Conservation (phyloP, 495 filamentous ascomycete species). For the Rusavskia elegans region DNA sequence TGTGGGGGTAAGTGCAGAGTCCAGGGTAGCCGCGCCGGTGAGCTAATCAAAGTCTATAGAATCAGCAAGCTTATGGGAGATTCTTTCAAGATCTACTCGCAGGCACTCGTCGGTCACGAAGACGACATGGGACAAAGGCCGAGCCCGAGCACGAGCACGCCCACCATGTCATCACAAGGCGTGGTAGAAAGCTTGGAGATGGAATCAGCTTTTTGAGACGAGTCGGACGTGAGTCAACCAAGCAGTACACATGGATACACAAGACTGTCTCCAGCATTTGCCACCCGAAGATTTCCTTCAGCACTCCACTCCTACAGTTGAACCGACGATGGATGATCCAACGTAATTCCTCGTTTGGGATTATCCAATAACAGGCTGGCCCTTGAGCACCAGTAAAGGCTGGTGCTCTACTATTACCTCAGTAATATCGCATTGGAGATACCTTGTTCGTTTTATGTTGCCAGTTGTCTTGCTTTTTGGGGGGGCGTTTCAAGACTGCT, state of each 20-base stretch:
- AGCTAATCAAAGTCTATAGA: conserved; percentile 27
- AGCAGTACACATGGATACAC: neutral
- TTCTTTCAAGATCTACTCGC: conserved; percentile 91
- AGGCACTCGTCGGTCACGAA: conserved; percentile 85
- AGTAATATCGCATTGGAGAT: neutral
- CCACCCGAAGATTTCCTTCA: neutral
- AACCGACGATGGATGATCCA: neutral
- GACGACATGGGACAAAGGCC: conserved; percentile 37
- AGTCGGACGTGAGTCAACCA: neutral
- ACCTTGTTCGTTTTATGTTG: neutral
- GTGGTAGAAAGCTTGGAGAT: conserved; percentile 12
- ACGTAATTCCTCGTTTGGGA: too few species aligned
- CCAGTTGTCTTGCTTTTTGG: too few species aligned
- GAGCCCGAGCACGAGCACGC: conserved; percentile 8
- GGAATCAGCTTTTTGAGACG: conserved; percentile 8
- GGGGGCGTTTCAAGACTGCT: neutral
- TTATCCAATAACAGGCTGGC: too few species aligned
- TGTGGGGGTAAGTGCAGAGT: conserved; percentile 67
- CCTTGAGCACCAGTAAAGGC: too few species aligned
- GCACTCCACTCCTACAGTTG: neutral
- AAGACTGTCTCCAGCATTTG: neutral
- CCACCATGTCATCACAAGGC: conserved; percentile 14
- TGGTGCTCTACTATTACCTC: too few species aligned
- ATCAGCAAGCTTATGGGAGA: conserved; percentile 97
- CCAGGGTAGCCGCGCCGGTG: neutral